A percentile compares a stretch with the other conserved stretches of the same genome.
These are phyloP conservation scores for Ajuga reptans DNA, from an alignment of 305 asterid species.

Conservation along the genomic window DNA sequence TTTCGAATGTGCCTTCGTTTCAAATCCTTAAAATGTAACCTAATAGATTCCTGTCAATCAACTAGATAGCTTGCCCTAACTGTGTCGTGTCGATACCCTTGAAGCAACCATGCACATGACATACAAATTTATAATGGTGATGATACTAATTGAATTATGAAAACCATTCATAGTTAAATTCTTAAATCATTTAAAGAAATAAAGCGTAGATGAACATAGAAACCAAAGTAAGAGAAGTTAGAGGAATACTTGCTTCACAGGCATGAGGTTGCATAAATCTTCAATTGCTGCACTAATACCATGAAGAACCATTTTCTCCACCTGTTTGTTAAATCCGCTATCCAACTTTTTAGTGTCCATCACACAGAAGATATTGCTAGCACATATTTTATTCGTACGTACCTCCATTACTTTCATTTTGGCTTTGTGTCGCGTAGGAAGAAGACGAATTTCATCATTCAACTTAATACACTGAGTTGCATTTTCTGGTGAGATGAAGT, in stretches of 20 bases:
- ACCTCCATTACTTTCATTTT: constrained; percentile 69
- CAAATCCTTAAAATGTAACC: too few relatives aligned
- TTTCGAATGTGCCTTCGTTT: too few relatives aligned
- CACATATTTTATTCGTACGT: not conserved
- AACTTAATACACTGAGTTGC: constrained; percentile 58
- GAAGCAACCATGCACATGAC: too few relatives aligned
- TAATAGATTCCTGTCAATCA: too few relatives aligned
- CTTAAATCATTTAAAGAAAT: not conserved
- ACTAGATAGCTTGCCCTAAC: too few relatives aligned
- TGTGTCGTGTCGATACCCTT: too few relatives aligned
- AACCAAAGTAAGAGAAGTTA: constrained; percentile 6
- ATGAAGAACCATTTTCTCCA: constrained; percentile 66
- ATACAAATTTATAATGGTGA: too few relatives aligned
- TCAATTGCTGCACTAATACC: constrained; percentile 64
- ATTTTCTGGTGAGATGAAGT: constrained; percentile 93
- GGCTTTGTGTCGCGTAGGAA: constrained; percentile 73
- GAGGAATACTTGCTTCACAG: constrained; percentile 38
- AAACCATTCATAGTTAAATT: too few relatives aligned
- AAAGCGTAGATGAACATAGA: not conserved
- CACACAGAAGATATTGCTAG: not conserved
- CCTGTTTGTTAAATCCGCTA: constrained; percentile 47
- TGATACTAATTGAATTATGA: too few relatives aligned
- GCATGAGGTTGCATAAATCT: constrained; percentile 41
- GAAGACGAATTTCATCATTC: constrained; percentile 75
- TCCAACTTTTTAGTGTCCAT: constrained; percentile 1